Percentiles rank a stretch among this genome's conserved stretches.
phyloP scores from a whole-genome alignment of 2,329 filamentous ascomycete species.

The Zymoseptoria passerinii region DNA sequence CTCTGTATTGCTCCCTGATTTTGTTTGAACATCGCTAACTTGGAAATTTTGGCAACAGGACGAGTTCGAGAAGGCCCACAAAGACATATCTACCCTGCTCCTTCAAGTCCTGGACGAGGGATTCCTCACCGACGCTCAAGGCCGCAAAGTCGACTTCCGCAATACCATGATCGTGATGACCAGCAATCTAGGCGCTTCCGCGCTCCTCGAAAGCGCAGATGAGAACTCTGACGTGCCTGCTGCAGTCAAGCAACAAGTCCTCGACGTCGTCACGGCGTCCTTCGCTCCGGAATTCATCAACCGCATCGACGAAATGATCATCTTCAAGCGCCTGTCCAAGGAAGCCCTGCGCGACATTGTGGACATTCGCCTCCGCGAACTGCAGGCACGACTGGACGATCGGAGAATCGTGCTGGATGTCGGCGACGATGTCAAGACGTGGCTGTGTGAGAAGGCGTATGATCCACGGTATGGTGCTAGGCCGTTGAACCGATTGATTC shows the following conservation, averaged over 20 bases:
- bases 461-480: conserved; percentile 86
- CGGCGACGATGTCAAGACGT: conserved; percentile 63
- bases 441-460: conserved; percentile 84
- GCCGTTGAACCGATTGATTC: conserved; percentile 82
- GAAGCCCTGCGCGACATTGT: conserved; percentile 82
- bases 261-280: conserved; percentile 69
- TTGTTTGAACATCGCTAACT: too few species aligned
- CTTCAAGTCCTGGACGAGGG: conserved; percentile 94
- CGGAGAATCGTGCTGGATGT: conserved; percentile 71
- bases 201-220: conserved; percentile 55
- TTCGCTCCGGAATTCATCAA: conserved; percentile 95
- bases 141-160: conserved; percentile 91
- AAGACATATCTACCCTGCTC: conserved; percentile 84
- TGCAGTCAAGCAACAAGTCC: conserved; percentile 67
- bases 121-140: conserved; percentile 89
- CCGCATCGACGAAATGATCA: conserved; percentile 90
- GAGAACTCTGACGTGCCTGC: conserved; percentile 49
- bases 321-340: conserved; percentile 80
- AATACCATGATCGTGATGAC: conserved; percentile 93
- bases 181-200: conserved; percentile 87
- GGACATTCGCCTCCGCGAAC: conserved; percentile 78
- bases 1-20: too few species aligned
- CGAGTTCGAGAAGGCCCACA: conserved; percentile 95
- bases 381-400: conserved; percentile 76
- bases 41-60: conserved; percentile 41